Conservation (phyloP, 768 basidiomycete genomes). For the Tricholoma flavovirens region DNA sequence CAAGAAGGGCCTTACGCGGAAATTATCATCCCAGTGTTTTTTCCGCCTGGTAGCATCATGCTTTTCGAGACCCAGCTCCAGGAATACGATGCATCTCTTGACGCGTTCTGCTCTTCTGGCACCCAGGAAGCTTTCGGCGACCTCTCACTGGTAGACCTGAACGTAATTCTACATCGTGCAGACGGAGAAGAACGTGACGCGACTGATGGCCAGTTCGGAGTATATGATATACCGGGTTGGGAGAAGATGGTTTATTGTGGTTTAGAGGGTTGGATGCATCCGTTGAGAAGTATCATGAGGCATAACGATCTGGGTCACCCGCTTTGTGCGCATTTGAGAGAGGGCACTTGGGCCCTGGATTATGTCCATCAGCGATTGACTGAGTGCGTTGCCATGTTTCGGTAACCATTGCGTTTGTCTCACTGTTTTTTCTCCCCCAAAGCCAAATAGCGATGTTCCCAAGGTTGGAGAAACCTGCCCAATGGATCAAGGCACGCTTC, state of each 20-base stretch:
- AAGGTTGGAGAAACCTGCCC: conserved; percentile 58
- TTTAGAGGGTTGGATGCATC: conserved; percentile 96
- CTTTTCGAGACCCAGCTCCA: conserved; percentile 84
- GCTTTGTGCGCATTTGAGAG: conserved; percentile 79
- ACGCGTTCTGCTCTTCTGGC: conserved; percentile 64
- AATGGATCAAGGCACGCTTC: conserved; percentile 88
- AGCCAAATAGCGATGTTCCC: conserved; percentile 65
- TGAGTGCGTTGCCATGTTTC: conserved; percentile 47
- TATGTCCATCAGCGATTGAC: conserved; percentile 69
- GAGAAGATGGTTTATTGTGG: conserved; percentile 88
- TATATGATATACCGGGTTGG: conserved; percentile 71
- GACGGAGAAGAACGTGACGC: conserved; percentile 92
- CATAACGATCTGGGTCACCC: conserved; percentile 93
- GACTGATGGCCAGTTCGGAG: conserved; percentile 73
- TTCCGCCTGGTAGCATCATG: conserved; percentile 96
- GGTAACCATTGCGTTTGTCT: conserved; percentile 4
- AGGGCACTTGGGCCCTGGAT: conserved; percentile 90
- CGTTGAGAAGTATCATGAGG: conserved; percentile 75
- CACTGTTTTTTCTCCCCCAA: conserved; percentile 2
- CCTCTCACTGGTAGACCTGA: conserved; percentile 83
- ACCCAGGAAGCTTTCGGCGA: conserved; percentile 68
- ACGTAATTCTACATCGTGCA: conserved; percentile 77
- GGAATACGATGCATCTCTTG: conserved; percentile 64
- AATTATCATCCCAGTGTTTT: conserved; percentile 77
- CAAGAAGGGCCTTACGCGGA: conserved; percentile 66